Evolutionary conservation across 2,329 filamentous ascomycete species (phyloP), one percentile per base, ranked within the genome.

Genomic region (Fusarium tuaranense): DNA sequence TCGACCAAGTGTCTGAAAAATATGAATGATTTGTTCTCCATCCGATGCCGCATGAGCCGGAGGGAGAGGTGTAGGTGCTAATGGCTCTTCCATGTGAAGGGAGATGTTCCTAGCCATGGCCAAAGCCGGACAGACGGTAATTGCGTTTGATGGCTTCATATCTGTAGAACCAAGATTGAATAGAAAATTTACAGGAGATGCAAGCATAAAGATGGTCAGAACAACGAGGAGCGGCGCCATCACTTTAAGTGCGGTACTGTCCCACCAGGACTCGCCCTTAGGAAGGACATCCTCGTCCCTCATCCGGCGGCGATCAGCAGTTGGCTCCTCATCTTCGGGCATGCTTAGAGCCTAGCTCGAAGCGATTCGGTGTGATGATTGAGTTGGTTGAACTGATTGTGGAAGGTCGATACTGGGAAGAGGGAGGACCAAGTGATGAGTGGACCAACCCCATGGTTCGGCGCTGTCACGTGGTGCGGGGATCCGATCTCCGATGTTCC

Each of bases 21-120:
- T 78, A 25, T 76, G 67, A 22, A 85, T 80, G 22, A 86, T 84
- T 27, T 81, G 74, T 32, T 81, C 81, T 16, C 80, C 79, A 34
- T 85, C 79, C 4, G 79, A 80, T 1, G 79, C 72, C 1, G 83
- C 75, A 51, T 83, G 82, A 12, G 83, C 79, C 4, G 76, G 71
- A 1, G 84, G 83, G 3, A 84, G 78, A 13, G 82, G 82, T 30
- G 74, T 70, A 1, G 83, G 81, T 2, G 79, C 80, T 5, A 86
- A 70, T 1, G 82, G 73, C 8, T 75, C 72, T 8, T 79, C 72
- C n/a, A 69, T 74, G 34, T 80, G 76, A 20, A 80, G 67, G 5
- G 83, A 84, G 13, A 84, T 81, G 58, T 85, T 85, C 4, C 80
- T 72, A 16, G 73, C 74, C 38, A 67, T 67, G 12, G 55, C 72